Evolutionary conservation across 768 basidiomycete genomes (phyloP).

Genomic region (Naganishia onofrii): DNA sequence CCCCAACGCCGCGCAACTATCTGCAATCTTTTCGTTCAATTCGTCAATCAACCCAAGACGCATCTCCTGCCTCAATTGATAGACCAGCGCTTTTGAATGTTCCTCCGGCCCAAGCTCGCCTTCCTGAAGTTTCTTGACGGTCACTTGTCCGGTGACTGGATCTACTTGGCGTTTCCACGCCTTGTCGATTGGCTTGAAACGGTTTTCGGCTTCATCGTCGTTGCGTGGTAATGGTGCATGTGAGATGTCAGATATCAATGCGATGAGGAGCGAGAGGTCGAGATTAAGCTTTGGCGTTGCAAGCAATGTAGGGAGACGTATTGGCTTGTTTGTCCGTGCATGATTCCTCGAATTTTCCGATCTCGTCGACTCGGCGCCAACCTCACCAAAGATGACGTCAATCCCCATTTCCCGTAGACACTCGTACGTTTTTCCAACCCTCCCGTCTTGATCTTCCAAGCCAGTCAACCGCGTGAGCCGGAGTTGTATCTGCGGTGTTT

Average conservation of each 20-base stretch:
- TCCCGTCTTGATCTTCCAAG: conserved; percentile 54
- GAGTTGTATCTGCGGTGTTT: conserved; percentile 54
- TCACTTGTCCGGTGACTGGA: conserved; percentile 31
- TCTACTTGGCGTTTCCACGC: conserved; percentile 27
- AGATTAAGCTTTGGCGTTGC: conserved; percentile 70
- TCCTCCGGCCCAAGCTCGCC: conserved; percentile 49
- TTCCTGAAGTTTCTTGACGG: conserved; percentile 27
- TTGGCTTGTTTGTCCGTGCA: background rate
- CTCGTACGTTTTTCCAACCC: conserved; percentile 64
- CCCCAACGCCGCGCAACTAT: background rate
- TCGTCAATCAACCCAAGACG: conserved; percentile 63
- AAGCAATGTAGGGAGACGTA: conserved; percentile 23
- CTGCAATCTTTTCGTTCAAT: conserved; percentile 54
- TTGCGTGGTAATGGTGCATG: conserved; percentile 66
- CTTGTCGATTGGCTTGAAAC: conserved; percentile 60
- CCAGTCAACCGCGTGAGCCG: conserved; percentile 65
- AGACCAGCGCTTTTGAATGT: conserved; percentile 68
- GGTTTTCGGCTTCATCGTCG: conserved; percentile 60
- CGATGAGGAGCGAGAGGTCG: conserved; percentile 80
- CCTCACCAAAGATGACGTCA: conserved; percentile 63
- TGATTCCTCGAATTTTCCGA: background rate
- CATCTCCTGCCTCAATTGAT: conserved; percentile 76
- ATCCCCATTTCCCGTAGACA: conserved; percentile 64
- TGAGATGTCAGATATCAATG: conserved; percentile 76
- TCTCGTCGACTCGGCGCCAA: conserved; percentile 10